Evolutionary conservation across 2,329 filamentous ascomycete species (phyloP).

Genomic region (Taxawa tesnikishii): DNA sequence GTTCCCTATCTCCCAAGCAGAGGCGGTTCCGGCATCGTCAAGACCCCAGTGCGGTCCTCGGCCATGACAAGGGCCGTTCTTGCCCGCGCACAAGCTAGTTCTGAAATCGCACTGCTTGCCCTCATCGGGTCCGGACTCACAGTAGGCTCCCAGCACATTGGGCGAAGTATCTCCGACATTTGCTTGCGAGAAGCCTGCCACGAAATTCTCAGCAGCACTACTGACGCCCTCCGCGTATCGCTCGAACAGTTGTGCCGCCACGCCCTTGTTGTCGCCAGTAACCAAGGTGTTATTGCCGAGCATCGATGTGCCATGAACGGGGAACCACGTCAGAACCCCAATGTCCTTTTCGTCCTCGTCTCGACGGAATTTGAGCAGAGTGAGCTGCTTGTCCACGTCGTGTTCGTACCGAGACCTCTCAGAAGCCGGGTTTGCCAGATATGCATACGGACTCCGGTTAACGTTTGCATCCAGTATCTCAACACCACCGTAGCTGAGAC

Average conservation of each 20-base stretch:
- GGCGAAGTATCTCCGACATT: conserved; percentile 87
- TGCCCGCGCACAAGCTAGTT: conserved; percentile 74
- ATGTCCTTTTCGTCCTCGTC: conserved; percentile 63
- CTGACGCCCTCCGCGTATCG: conserved; percentile 31
- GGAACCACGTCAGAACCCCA: conserved; percentile 80
- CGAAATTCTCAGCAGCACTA: conserved; percentile 42
- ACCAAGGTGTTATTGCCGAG: conserved; percentile 84
- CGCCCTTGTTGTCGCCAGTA: conserved; percentile 93
- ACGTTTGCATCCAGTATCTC: conserved; percentile 67
- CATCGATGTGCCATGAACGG: conserved; percentile 84
- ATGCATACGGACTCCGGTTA: conserved; percentile 80
- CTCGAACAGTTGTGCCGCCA: conserved; percentile 78
- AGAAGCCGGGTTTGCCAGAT: conserved; percentile 68
- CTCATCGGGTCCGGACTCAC: conserved; percentile 60
- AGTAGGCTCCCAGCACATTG: conserved; percentile 78
- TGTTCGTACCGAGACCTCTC: conserved; percentile 60
- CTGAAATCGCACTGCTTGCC: conserved; percentile 59
- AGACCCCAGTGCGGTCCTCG: conserved; percentile 57
- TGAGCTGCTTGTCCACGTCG: conserved; percentile 65
- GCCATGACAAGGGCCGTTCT: conserved; percentile 58
- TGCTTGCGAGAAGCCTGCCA: conserved; percentile 85
- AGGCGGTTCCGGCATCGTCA: conserved; percentile 53
- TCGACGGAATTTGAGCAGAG: conserved; percentile 59
- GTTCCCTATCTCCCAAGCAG: conserved; percentile 63
- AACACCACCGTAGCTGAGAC: conserved; percentile 56